These are phyloP conservation scores for Conoideocrella luteorostrata DNA, from an alignment of 2,329 filamentous ascomycete species.

Conservation along the genomic window DNA sequence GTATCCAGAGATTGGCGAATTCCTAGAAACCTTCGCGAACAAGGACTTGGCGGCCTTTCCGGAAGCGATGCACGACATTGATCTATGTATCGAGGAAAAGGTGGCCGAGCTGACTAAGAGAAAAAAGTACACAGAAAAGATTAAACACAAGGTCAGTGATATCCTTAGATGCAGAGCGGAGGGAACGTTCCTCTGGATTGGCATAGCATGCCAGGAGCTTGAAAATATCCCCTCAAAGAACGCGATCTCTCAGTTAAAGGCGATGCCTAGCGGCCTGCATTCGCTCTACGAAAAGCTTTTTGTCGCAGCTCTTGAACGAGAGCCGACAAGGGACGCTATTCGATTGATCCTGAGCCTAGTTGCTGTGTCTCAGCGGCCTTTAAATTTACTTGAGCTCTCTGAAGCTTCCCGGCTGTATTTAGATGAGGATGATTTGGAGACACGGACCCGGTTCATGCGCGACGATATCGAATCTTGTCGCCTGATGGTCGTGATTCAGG, in stretches of 20 bases:
- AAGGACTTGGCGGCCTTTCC: conserved; percentile 16
- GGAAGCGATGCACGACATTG: conserved; percentile 13
- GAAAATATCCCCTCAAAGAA: too few species aligned
- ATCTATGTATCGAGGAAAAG: conserved; percentile 14
- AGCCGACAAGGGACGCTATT: neutral
- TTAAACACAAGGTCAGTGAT: conserved; percentile 10
- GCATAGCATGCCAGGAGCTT: too few species aligned
- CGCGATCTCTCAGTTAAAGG: conserved; percentile 13
- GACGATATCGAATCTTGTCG: conserved; percentile 12
- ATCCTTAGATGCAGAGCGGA: conserved; percentile 16
- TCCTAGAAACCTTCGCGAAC: conserved; percentile 11
- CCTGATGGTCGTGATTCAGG: conserved; percentile 12
- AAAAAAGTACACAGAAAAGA: conserved; percentile 13
- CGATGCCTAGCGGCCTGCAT: conserved; percentile 15
- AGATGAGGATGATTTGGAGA: conserved; percentile 9
- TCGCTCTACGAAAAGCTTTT: conserved; percentile 13
- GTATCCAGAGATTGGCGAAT: conserved; percentile 10
- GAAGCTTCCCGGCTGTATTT: conserved; percentile 6
- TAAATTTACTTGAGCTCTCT: conserved; percentile 14
- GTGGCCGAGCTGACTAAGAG: conserved; percentile 11
- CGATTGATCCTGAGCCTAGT: conserved; percentile 9
- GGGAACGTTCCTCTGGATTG: too few species aligned
- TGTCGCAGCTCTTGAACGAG: conserved; percentile 5
- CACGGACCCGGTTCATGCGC: conserved; percentile 8
- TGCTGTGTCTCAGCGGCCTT: conserved; percentile 4